These are phyloP conservation scores for Xylaria sp. DNA, from an alignment of 495 filamentous ascomycete genomes.

Conservation along the genomic window DNA sequence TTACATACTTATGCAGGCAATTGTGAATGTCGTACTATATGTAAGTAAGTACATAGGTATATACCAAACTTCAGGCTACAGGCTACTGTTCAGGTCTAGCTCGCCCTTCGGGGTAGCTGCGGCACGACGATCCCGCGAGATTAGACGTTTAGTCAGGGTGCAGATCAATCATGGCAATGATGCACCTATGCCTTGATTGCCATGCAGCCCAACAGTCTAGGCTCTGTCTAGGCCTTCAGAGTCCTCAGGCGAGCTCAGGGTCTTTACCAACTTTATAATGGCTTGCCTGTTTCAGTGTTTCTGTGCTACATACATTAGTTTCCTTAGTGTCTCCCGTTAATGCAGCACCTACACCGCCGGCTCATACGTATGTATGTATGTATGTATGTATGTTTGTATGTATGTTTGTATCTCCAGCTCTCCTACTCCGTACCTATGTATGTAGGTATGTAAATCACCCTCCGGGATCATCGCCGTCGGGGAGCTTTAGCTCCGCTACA, in stretches of 20 bases:
- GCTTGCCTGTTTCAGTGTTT: constrained; percentile 19
- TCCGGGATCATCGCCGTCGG: constrained; percentile 7
- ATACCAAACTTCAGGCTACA: not conserved
- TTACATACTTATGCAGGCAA: too few species aligned
- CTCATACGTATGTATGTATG: too few species aligned
- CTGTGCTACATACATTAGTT: not conserved
- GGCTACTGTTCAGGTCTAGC: not conserved
- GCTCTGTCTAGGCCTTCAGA: constrained; percentile 20
- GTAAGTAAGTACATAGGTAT: too few species aligned
- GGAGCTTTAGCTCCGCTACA: constrained; percentile 2
- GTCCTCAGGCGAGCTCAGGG: not conserved
- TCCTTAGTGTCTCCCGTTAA: not conserved
- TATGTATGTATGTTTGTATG: too few species aligned
- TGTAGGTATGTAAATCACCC: too few species aligned
- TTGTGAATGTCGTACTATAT: too few species aligned
- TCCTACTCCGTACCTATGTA: too few species aligned
- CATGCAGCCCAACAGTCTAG: constrained; percentile 25
- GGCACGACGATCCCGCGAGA: constrained; percentile 14
- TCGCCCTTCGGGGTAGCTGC: not conserved
- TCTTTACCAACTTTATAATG: not conserved
- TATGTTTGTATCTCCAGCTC: too few species aligned
- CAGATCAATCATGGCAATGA: constrained; percentile 14
- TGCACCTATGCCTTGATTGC: constrained; percentile 24
- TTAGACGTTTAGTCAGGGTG: constrained; percentile 4
- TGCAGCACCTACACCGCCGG: constrained; percentile 21